phyloP scores from a whole-genome alignment of 805 yeast species.

The Grigorovia humatica region DNA sequence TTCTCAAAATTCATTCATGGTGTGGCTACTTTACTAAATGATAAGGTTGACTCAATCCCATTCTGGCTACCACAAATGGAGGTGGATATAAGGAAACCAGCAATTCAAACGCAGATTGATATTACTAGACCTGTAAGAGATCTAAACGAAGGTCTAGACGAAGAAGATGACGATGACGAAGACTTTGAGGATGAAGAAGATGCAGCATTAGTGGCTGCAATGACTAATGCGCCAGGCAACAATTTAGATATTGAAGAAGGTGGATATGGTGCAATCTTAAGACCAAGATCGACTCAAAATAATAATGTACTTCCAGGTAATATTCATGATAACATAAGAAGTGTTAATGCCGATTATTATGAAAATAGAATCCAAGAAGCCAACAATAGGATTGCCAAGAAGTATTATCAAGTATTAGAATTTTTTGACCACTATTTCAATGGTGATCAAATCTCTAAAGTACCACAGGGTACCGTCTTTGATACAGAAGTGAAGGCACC shows the following conservation, averaged over 20 bases:
- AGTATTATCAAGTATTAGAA: constrained; percentile 14
- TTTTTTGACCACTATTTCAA: constrained; percentile 39
- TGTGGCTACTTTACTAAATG: constrained; percentile 82
- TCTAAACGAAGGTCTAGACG: constrained; percentile 14
- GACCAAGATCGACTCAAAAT: constrained; percentile 3
- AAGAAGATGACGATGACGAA: constrained; percentile 28
- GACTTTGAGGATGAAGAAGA: constrained; percentile 31
- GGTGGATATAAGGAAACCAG: constrained; percentile 87
- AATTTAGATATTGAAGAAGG: constrained; percentile 63
- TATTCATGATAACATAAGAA: background rate
- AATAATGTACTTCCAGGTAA: background rate
- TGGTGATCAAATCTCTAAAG: constrained; percentile 41
- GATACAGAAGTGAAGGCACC: constrained; percentile 59
- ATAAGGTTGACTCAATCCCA: constrained; percentile 74
- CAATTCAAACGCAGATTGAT: constrained; percentile 36
- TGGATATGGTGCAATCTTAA: constrained; percentile 35
- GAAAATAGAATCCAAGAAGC: constrained; percentile 16
- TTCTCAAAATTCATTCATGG: constrained; percentile 97
- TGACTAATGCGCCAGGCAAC: constrained; percentile 38
- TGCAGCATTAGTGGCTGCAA: constrained; percentile 21
- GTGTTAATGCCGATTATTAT: constrained; percentile 28
- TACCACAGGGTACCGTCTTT: constrained; percentile 56
- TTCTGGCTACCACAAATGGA: constrained; percentile 98
- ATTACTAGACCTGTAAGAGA: constrained; percentile 24
- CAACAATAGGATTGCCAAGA: constrained; percentile 12